Evolutionary conservation across 768 basidiomycete genomes (phyloP), one percentile per base, ranked within the genome.

Genomic region (Suillus subalutaceus): DNA sequence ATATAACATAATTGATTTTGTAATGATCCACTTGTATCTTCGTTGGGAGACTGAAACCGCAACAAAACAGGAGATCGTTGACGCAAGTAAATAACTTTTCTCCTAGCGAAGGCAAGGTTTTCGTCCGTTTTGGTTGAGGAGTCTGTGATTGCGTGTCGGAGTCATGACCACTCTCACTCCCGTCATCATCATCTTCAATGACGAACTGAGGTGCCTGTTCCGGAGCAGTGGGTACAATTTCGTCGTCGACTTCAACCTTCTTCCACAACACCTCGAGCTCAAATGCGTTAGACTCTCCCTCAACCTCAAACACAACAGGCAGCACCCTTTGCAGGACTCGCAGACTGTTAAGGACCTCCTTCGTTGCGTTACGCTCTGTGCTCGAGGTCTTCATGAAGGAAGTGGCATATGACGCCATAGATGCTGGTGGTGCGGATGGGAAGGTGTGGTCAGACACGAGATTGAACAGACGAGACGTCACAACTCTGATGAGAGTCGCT

Each of bases 291-390:
- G 87, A 81, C 72, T 92, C 92, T 38, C 87, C 87, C 66, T 92
- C 89, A 41, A 88, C 81, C 71, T 91, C 92, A 71, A 96, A 96
- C 52, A 98, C 79, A n/a, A 96, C 89, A 3, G 96, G 96, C 18
- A 99, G 80, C 23, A 98, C 85, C 59, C 97, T 87, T 66, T 94
- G 90, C 23, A 99, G 85, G 9, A 98, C 87, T 37, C 97, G 86
- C n/a, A 98, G 74, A 73, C 95, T 96, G 73, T 97, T 99, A 55
- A 99, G 82, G 5, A 90, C 93, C 75, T 98, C 91, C 70, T 90
- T 94, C 2, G 91, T 90, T 37, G 94, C 81, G 70, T 88, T 93
- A 68, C 86, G 83, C 67, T 87, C 88, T 6, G 81, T 67, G 8
- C 81, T 76, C 23, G 82, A 80, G 12, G 84, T 80, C 70, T 88